Base-by-base conservation (phyloP, 352 stramenopile genomes). In the Phytophthora ohioensis region DNA sequence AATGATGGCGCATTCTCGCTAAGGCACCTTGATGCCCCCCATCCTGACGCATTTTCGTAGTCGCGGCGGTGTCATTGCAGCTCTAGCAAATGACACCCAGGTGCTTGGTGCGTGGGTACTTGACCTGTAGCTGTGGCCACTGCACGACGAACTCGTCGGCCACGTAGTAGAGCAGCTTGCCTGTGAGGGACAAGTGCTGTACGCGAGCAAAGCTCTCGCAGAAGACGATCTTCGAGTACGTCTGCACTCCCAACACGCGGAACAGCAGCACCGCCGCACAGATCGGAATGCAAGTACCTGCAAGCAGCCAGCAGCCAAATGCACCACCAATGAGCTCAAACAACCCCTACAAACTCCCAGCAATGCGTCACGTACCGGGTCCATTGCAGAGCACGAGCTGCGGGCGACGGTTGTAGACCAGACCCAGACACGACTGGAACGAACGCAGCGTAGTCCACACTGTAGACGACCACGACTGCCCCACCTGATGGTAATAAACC, bases 151-250 rank as follows among this genome's bases (percentile, higher is more conserved):
- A 98, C 60, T 97, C 81, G 76, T 99, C 96, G 0, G 89, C 92
- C 41, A 98, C 74, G 45, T 90, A 91, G 81, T 98, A 98, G 17
- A 98, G 80, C 31, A 99, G 58, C 65, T 96, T 97, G 31, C 96
- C 96, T 3, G 95, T 97, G 49, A 99, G 82, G 42, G 92, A 98
- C 7, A 99, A 81, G 61, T 86, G 95, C 66, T 92, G 77, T 4
- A 99, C 96, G 41, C 96, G 91, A 61, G 92, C 96, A 73, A 98
- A 98, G 52, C 90, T 98, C 79, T 99, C 96, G 53, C 96, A 96
- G 77, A 98, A 99, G 8, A 99, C 67, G 67, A 98, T 92, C 68
- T 91, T 89, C 31, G 84, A 85, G 68, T 88, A 60, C 5, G 62
- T 63, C 21, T 86, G 69, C 9, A 97, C 42, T 3, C 91, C 87